Evolutionary conservation across 2,329 filamentous ascomycete genomes (phyloP).

Genomic region (Pyrenophora teres): DNA sequence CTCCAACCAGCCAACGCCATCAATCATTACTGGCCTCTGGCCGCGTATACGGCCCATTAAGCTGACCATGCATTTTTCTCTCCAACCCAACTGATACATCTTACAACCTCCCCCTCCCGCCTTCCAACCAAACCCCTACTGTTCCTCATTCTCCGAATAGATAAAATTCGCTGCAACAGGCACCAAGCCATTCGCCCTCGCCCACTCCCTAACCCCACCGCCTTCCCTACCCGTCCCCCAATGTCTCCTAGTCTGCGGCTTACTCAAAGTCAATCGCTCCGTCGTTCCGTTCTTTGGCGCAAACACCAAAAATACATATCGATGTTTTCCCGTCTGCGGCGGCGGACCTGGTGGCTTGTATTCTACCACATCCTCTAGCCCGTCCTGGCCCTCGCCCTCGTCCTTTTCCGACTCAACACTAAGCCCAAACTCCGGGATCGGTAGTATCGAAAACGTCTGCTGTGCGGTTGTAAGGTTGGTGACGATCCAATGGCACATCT

Average conservation of each 20-base stretch:
- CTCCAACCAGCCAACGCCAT: too few relatives aligned
- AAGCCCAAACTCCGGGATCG: conserved; percentile 30
- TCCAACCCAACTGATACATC: too few relatives aligned
- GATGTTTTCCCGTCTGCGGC: conserved; percentile 60
- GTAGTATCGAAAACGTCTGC: conserved; percentile 29
- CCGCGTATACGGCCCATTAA: too few relatives aligned
- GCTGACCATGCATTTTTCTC: too few relatives aligned
- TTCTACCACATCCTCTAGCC: conserved; percentile 49
- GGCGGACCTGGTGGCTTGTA: conserved; percentile 62
- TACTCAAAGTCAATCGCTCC: conserved; percentile 49
- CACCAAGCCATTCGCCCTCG: conserved; percentile 53
- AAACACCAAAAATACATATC: conserved; percentile 62
- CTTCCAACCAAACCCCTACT: conserved; percentile 34
- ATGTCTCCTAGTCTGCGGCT: conserved; percentile 57
- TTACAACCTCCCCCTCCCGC: too few relatives aligned
- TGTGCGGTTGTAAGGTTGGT: conserved; percentile 42
- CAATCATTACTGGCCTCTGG: too few relatives aligned
- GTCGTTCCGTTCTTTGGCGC: conserved; percentile 52
- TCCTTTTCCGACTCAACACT: background rate
- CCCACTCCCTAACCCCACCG: conserved; percentile 59
- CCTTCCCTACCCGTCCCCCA: conserved; percentile 59
- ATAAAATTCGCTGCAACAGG: conserved; percentile 55
- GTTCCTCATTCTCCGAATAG: conserved; percentile 55
- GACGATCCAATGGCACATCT: conserved; percentile 63
- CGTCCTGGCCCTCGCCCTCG: conserved; percentile 7